These are phyloP conservation scores for Puccinia hordei DNA, from an alignment of 1,284 basidiomycete species.

Conservation along the genomic window DNA sequence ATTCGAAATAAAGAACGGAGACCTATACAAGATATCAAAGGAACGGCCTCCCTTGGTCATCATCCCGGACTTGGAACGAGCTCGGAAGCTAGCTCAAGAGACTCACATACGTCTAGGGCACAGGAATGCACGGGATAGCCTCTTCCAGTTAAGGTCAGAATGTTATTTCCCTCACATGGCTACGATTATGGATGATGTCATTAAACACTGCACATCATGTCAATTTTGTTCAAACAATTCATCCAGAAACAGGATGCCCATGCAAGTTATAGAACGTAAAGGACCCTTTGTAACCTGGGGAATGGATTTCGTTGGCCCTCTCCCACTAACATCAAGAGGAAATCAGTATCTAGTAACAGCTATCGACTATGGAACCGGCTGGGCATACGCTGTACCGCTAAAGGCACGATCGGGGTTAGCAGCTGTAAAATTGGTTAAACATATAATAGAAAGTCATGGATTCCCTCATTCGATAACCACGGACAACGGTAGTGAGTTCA, in stretches of 20 bases:
- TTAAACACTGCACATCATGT: background rate
- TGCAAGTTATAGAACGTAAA: background rate
- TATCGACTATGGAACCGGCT: conserved; percentile 36
- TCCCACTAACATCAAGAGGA: background rate
- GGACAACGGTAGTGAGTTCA: conserved; percentile 23
- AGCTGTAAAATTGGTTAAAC: background rate
- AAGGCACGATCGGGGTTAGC: background rate
- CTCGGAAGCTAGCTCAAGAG: background rate
- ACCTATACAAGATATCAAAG: background rate
- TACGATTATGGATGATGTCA: background rate
- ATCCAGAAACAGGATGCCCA: background rate
- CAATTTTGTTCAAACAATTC: background rate
- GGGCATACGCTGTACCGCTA: conserved; percentile 11
- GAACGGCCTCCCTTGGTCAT: background rate
- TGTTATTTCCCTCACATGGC: background rate
- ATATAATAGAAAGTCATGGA: conserved; percentile 17
- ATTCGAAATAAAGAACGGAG: background rate
- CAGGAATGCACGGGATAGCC: background rate
- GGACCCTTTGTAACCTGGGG: conserved; percentile 7
- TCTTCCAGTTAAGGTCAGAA: background rate
- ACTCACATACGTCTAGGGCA: background rate
- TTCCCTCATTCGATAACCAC: conserved; percentile 18
- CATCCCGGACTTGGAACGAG: background rate
- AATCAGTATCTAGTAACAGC: conserved; percentile 20
- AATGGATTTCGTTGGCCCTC: conserved; percentile 14